Evolutionary conservation across 352 stramenopile genomes (phyloP), one percentile per base, ranked within the genome.

Genomic region (Blastocystis sp.): DNA sequence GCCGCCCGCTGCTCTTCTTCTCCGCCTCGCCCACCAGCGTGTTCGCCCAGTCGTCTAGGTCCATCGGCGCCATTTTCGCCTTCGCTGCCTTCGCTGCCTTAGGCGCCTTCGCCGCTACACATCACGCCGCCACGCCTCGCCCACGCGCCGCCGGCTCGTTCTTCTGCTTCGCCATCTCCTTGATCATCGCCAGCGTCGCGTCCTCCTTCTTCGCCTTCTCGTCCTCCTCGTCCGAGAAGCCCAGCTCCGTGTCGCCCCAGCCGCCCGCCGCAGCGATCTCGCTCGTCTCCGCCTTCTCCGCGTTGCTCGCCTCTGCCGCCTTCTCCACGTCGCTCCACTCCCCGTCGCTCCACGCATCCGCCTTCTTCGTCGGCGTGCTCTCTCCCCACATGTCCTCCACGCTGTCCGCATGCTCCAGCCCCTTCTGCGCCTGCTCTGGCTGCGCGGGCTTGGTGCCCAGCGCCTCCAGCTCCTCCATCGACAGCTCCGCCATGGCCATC

Each of bases 401-500:
- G 9, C 38, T 84, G 9, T 84, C 74, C 42, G 57, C 66, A 17
- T 34, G 28, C 28, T 34, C 28, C 28, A 34, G 28, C 28, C 28
- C 28, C 28, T 34, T 34, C 28, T 43, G 54, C 42, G 40, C 57
- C 42, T 59, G 24, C 21, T 4, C 19, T 57, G 38, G 19, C 45
- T 84, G 45, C 52, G 68, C 17, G 14, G 24, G 24, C 24, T 28
- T 21, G n/a, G 68, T 21, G 0, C 74, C 74, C 61, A 84, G 21
- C 28, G 9, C 17, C 38, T 84, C 74, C 74, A 84, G 43, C 54
- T 84, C 54, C n/a, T 84, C 74, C 40, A 84, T n/a, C 74, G 74
- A 84, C 38, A 84, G 38, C 11, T 84, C 74, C 60, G 43, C 34
- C 40, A 11, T 68, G 1, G 57, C 10, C 3, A 57, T 2, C 21